Evolutionary conservation across 495 filamentous ascomycete genomes (phyloP), one percentile per base, ranked within the genome.

Genomic region (Annulohypoxylon moriforme): DNA sequence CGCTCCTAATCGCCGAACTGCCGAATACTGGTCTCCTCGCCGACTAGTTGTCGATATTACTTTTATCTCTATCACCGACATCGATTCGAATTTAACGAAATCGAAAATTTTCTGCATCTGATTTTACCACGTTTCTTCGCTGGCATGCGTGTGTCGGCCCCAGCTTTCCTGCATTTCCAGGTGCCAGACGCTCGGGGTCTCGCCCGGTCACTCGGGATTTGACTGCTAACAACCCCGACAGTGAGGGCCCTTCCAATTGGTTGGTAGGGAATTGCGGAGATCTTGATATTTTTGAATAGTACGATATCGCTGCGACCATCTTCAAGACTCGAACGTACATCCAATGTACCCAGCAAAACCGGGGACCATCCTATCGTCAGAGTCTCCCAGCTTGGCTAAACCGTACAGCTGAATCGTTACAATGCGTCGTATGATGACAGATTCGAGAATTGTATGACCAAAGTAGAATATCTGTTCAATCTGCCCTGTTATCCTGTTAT

Each of bases 171-270:
- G 64, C 64, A 49, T 53, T 68, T 52, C 49, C 42, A 69, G 64
- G 68, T 49, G 55, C 59, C 38, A 67, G 16, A 47, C 18, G 56
- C 60, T 76, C 72, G 74, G 71, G 74, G 74, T 74, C 68, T 72
- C 60, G 38, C 65, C 69, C 68, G 68, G 73, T 67, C 69, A 74
- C 55, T 75, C 76, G 76, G 76, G 76, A 78, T 78, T 78, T 76
- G 76, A 68, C 29, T 64, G 75, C 25, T 47, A 58, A 25, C 64
- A 68, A 64, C 64, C 75, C 67, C 60, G 60, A 44, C 67, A 67
- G 20, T 22, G 55, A 61, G 16, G 24, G 46, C 34, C 25, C 20
- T 33, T 67, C 64, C 40, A 16, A 78, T 78, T 78, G 76, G 76
- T 38, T 18, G 14, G 42, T 31, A 69, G 69, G 67, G 52, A 50